These are phyloP conservation scores for Arachnopeziza araneosa DNA, from an alignment of 2,329 filamentous ascomycete genomes.

Conservation along the genomic window DNA sequence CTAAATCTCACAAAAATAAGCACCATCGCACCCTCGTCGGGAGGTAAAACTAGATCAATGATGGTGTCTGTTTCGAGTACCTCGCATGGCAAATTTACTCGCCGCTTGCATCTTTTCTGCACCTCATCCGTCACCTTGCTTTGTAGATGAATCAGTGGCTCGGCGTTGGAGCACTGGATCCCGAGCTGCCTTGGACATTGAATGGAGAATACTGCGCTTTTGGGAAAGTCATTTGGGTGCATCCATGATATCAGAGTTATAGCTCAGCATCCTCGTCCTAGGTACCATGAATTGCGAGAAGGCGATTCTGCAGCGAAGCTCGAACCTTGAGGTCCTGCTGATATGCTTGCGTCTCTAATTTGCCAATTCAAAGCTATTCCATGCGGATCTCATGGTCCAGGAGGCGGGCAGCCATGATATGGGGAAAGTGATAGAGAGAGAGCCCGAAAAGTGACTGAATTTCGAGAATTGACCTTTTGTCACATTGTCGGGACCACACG, in stretches of 20 bases:
- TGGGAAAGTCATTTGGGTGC: neutral
- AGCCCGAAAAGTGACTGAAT: neutral
- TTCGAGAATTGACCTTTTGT: neutral
- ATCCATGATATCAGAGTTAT: neutral
- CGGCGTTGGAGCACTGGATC: neutral
- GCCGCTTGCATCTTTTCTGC: slow-evolving; percentile 4
- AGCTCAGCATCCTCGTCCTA: neutral
- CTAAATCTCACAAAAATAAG: neutral
- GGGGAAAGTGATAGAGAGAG: neutral
- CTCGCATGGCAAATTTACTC: slow-evolving; percentile 7
- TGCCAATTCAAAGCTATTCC: neutral
- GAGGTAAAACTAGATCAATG: neutral
- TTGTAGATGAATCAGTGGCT: neutral
- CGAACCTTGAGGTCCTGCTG: neutral
- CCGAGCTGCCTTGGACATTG: neutral
- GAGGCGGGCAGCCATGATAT: too few relatives aligned
- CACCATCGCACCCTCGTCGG: neutral
- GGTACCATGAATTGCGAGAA: neutral
- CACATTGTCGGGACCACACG: neutral
- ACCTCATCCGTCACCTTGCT: slow-evolving; percentile 6
- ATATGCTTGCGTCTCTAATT: neutral
- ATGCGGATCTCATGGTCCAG: slow-evolving; percentile 3
- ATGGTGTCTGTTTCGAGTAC: slow-evolving; percentile 9
- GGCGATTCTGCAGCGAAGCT: neutral
- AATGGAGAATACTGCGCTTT: neutral